Percentiles rank a stretch among this genome's conserved stretches.
Conservation (phyloP, 768 basidiomycete genomes). For the Serendipita sp. region DNA sequence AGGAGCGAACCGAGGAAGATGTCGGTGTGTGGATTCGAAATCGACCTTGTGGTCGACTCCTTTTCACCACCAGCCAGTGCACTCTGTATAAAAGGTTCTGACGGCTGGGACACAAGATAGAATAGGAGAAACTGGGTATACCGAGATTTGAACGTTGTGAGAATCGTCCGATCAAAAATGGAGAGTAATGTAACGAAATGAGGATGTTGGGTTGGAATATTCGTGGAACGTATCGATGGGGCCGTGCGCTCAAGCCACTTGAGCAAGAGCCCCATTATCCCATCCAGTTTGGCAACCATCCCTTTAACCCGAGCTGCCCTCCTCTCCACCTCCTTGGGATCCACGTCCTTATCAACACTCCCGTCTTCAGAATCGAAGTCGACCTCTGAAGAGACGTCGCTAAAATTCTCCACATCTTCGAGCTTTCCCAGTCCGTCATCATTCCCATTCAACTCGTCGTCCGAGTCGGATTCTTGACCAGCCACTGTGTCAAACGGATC, state of each 20-base stretch:
- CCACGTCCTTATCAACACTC: slow-evolving; percentile 17
- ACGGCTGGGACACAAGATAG: slow-evolving; percentile 70
- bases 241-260: slow-evolving; percentile 57
- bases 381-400: slow-evolving; percentile 62
- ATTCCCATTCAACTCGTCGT: slow-evolving; percentile 32
- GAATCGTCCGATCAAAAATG: slow-evolving; percentile 85
- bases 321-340: slow-evolving; percentile 34
- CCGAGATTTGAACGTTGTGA: slow-evolving; percentile 91
- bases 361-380: slow-evolving; percentile 34
- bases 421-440: slow-evolving; percentile 36
- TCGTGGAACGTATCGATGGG: slow-evolving; percentile 15
- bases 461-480: slow-evolving; percentile 58
- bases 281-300: slow-evolving; percentile 86
- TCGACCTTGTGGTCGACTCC: background rate
- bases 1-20: slow-evolving; percentile 92
- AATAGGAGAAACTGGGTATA: slow-evolving; percentile 96
- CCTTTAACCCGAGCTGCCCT: slow-evolving; percentile 49
- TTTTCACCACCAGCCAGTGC: background rate
- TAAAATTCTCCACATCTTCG: slow-evolving; percentile 21
- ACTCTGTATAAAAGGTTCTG: background rate
- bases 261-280: slow-evolving; percentile 70
- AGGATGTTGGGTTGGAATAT: slow-evolving; percentile 16
- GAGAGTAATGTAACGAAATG: slow-evolving; percentile 76
- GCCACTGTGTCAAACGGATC: slow-evolving; percentile 78
- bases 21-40: slow-evolving; percentile 35